Percentiles rank a stretch among this genome's conserved stretches.
These are phyloP conservation scores for Teratosphaeria pseudoeucalypti DNA, from an alignment of 2,329 filamentous ascomycete genomes.

Conservation along the genomic window DNA sequence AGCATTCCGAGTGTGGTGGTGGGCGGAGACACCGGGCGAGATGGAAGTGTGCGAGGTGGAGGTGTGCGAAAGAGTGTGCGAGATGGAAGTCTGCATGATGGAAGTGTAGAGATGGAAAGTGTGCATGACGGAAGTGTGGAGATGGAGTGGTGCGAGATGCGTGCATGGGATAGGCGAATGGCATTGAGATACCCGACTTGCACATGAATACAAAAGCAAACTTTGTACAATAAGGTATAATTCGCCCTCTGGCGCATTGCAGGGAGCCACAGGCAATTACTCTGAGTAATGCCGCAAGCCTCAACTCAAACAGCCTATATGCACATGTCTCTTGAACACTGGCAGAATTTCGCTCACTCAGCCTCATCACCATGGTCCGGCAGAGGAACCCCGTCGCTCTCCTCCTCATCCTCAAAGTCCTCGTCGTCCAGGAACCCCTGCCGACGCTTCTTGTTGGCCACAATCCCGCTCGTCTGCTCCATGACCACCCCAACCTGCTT, in stretches of 20 bases:
- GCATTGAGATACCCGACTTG: background rate
- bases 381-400: conserved; percentile 6
- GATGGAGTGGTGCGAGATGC: no score
- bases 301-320: background rate
- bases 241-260: background rate
- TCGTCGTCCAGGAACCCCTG: conserved; percentile 42
- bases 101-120: no score
- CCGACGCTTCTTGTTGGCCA: conserved; percentile 43
- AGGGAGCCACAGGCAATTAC: background rate
- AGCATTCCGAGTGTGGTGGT: background rate
- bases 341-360: background rate
- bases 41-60: no score
- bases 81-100: background rate
- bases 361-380: background rate
- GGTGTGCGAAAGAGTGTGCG: no score
- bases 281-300: background rate
- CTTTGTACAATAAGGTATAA: background rate
- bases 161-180: background rate
- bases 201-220: background rate
- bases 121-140: no score
- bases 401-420: conserved; percentile 33
- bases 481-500: conserved; percentile 42
- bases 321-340: no score
- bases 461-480: conserved; percentile 41
- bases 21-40: background rate